Conservation (phyloP, 1,284 basidiomycete species). For the Phellinidium pouzarii region DNA sequence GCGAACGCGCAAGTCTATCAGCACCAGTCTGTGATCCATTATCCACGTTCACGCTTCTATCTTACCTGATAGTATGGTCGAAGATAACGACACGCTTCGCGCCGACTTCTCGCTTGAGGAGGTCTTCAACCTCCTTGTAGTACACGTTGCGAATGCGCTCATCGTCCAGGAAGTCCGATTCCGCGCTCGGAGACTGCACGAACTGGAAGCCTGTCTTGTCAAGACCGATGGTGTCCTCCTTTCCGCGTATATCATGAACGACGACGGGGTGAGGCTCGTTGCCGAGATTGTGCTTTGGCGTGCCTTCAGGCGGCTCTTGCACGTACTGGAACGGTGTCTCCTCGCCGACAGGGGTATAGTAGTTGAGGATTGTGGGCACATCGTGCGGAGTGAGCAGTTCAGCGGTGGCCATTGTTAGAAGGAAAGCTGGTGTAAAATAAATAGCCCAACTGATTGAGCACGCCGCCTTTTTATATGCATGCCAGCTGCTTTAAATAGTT, state of each 20-base stretch:
- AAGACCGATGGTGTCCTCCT: slow-evolving; percentile 19
- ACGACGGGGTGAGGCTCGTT: slow-evolving; percentile 6
- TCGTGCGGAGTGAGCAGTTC: slow-evolving; percentile 7
- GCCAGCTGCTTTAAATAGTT: background rate
- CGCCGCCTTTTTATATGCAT: background rate
- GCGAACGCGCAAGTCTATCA: slow-evolving; percentile 5
- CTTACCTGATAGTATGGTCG: slow-evolving; percentile 19
- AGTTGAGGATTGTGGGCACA: slow-evolving; percentile 16
- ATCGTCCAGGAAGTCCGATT: slow-evolving; percentile 20
- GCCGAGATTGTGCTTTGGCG: slow-evolving; percentile 11
- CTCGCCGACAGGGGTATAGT: slow-evolving; percentile 10
- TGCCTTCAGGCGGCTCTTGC: slow-evolving; percentile 9
- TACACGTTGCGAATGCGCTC: slow-evolving; percentile 23
- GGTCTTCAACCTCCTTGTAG: slow-evolving; percentile 24
- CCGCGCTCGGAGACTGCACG: slow-evolving; percentile 13
- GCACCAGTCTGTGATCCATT: slow-evolving; percentile 19
- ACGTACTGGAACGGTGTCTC: slow-evolving; percentile 17
- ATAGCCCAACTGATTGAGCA: no score
- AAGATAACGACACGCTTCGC: slow-evolving; percentile 27
- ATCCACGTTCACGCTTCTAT: background rate
- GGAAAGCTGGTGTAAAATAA: no score
- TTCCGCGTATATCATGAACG: slow-evolving; percentile 18
- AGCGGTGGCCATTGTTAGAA: background rate
- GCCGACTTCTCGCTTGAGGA: slow-evolving; percentile 26
- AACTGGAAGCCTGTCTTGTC: slow-evolving; percentile 21